These are phyloP conservation scores for Hymenoscyphus albidus DNA, from an alignment of 2,329 filamentous ascomycete genomes.

Conservation along the genomic window DNA sequence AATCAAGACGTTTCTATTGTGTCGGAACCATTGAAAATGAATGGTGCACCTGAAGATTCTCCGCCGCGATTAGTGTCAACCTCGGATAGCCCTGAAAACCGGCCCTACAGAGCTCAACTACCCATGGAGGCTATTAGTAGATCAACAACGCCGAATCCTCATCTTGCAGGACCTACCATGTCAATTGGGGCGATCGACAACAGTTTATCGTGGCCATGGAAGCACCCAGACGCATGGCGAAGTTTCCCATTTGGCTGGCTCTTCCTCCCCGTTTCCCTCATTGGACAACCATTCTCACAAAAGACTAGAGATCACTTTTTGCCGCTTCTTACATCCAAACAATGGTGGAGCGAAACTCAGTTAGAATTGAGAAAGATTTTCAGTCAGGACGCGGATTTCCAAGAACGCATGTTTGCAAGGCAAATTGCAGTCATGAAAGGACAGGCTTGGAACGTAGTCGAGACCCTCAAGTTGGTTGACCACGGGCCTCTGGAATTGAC, in stretches of 20 bases:
- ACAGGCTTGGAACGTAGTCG: slow-evolving; percentile 98
- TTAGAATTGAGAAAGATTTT: slow-evolving; percentile 82
- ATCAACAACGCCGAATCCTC: slow-evolving; percentile 36
- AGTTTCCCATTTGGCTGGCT: slow-evolving; percentile 98
- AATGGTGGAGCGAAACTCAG: slow-evolving; percentile 97
- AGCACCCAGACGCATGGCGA: slow-evolving; percentile 65
- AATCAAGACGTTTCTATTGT: slow-evolving; percentile 79
- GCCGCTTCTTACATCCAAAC: slow-evolving; percentile 87
- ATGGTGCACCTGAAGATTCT: slow-evolving; percentile 47
- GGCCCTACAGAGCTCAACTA: slow-evolving; percentile 74
- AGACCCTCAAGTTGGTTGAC: slow-evolving; percentile 88
- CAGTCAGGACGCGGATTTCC: slow-evolving; percentile 88
- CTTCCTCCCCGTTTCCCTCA: slow-evolving; percentile 92
- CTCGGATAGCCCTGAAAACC: slow-evolving; percentile 40
- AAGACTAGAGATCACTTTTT: slow-evolving; percentile 92
- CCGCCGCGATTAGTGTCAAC: slow-evolving; percentile 46
- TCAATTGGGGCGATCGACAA: slow-evolving; percentile 94
- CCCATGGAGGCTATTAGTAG: slow-evolving; percentile 74
- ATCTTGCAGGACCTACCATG: slow-evolving; percentile 46
- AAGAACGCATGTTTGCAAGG: slow-evolving; percentile 97
- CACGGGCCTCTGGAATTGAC: slow-evolving; percentile 94
- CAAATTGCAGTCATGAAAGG: slow-evolving; percentile 99
- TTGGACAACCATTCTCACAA: slow-evolving; percentile 92
- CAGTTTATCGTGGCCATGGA: slow-evolving; percentile 88
- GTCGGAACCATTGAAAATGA: slow-evolving; percentile 73